Conservation (phyloP, 2,329 filamentous ascomycete species). For the Tolypocladium pustulatum region DNA sequence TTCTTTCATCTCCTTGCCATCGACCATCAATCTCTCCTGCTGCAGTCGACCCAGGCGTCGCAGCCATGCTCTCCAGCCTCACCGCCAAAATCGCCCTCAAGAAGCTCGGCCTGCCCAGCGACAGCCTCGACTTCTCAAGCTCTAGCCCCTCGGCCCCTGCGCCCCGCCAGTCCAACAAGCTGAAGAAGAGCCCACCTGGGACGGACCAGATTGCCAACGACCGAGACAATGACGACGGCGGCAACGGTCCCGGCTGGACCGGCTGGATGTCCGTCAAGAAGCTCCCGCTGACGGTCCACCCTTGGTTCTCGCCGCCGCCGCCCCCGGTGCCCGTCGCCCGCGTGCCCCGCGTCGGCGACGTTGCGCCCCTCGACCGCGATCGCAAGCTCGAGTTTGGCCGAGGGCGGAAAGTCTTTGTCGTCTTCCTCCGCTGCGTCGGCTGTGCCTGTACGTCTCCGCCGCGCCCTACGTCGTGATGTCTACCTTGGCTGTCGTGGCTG, state of each 20-base stretch:
- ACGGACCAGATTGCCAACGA: background rate
- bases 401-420: conserved; percentile 34
- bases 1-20: background rate
- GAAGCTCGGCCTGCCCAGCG: conserved; percentile 42
- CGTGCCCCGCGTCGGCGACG: conserved; percentile 36
- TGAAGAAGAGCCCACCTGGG: conserved; percentile 21
- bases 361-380: conserved; percentile 36
- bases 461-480: background rate
- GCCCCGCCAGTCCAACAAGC: conserved; percentile 9
- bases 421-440: conserved; percentile 44
- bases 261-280: conserved; percentile 39
- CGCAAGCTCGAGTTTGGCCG: conserved; percentile 30
- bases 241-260: conserved; percentile 22
- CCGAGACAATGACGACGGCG: conserved; percentile 17
- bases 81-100: conserved; percentile 48
- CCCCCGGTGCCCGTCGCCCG: conserved; percentile 34
- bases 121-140: conserved; percentile 31
- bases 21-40: background rate
- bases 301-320: conserved; percentile 41
- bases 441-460: conserved; percentile 37
- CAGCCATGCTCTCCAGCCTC: conserved; percentile 43
- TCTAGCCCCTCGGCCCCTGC: conserved; percentile 16
- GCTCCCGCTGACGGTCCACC: conserved; percentile 40
- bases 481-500: background rate
- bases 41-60: background rate